Percentiles rank a stretch among this genome's conserved stretches.
Conservation (phyloP, 441 rosid genomes). For the Aleurites moluccanus region DNA sequence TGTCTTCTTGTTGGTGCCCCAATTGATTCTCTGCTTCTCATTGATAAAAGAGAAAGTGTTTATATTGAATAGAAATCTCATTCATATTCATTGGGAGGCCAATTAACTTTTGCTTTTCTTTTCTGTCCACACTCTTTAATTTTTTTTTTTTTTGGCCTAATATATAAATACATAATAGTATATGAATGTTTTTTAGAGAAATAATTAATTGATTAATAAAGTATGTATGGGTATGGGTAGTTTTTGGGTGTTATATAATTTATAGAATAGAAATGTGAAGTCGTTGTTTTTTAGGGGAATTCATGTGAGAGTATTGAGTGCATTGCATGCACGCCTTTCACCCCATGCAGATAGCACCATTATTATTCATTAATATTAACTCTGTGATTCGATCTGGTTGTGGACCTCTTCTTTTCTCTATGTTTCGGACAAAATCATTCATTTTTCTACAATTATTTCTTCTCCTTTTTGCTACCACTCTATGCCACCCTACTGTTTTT, state of each 20-base stretch:
- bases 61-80: background rate
- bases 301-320: conserved; percentile 31
- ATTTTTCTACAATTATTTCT: background rate
- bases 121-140: conserved; percentile 9
- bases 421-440: conserved; percentile 10
- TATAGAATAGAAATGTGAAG: background rate
- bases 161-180: no score
- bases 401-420: background rate
- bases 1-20: conserved; percentile 32
- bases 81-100: conserved; percentile 32
- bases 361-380: conserved; percentile 13
- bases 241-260: background rate
- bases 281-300: background rate
- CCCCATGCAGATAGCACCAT: conserved; percentile 44
- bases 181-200: no score
- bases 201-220: background rate
- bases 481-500: no score
- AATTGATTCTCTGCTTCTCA: conserved; percentile 33
- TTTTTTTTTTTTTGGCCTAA: background rate
- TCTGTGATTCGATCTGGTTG: background rate
- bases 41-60: conserved; percentile 48
- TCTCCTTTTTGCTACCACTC: no score
- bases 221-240: background rate
- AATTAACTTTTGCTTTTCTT: conserved; percentile 36
- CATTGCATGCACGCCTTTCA: conserved; percentile 40